phyloP scores from a whole-genome alignment of 2,329 filamentous ascomycete species.

The Neofusicoccum kwambonambiense region DNA sequence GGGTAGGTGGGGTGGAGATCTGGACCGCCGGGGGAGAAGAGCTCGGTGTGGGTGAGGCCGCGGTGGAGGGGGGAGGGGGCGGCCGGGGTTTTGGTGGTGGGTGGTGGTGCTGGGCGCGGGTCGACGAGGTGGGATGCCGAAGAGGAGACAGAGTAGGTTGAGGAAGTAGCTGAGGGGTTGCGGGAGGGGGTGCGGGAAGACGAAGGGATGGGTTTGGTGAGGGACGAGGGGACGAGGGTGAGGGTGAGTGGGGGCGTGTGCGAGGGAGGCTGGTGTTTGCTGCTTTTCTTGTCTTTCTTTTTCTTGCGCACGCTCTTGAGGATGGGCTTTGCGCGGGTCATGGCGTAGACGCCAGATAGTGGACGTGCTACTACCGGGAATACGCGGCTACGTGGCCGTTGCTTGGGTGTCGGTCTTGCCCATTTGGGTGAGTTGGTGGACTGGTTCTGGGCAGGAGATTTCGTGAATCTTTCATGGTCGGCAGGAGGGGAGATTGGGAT shows the following conservation, averaged over 20 bases:
- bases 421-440: background rate
- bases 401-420: background rate
- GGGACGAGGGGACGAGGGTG: background rate
- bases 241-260: background rate
- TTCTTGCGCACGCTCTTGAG: background rate
- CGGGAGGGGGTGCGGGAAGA: background rate
- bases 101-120: constrained; percentile 14
- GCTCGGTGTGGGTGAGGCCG: constrained; percentile 3
- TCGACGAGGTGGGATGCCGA: background rate
- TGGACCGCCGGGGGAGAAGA: background rate
- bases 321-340: background rate
- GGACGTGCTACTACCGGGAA: background rate
- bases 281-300: background rate
- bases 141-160: background rate
- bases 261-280: background rate
- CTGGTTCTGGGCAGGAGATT: too few relatives aligned
- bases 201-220: background rate
- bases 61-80: background rate
- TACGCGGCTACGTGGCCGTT: background rate
- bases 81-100: background rate
- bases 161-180: background rate
- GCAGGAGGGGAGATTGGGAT: constrained; percentile 11
- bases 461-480: background rate
- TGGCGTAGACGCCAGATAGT: constrained; percentile 2
- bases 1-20: background rate